Conservation (phyloP, 495 filamentous ascomycete species). For the Pyrenula aspistea region DNA sequence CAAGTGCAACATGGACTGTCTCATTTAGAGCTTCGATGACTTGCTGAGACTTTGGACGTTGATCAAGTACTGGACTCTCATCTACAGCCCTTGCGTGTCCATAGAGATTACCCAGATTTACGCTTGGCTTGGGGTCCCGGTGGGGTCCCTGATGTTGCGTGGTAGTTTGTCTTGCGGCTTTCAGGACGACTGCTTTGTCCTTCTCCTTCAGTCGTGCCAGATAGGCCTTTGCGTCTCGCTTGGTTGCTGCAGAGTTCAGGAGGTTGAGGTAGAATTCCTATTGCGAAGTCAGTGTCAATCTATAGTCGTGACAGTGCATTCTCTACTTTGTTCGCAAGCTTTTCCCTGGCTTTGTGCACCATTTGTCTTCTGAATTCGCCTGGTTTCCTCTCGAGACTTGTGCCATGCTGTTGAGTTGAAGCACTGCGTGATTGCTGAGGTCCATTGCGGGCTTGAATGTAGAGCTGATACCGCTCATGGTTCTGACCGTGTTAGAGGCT, state of each 20-base stretch:
- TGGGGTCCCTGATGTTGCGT: slow-evolving; percentile 3
- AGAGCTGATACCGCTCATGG: not conserved
- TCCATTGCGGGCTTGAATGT: not conserved
- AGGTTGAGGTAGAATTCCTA: slow-evolving; percentile 78
- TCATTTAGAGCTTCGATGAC: slow-evolving; percentile 14
- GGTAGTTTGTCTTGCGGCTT: slow-evolving; percentile 9
- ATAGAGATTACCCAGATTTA: slow-evolving; percentile 54
- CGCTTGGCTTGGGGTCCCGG: slow-evolving; percentile 17
- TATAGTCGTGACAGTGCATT: not conserved
- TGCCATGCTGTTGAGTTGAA: not conserved
- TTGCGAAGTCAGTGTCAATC: not conserved
- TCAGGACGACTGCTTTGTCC: slow-evolving; percentile 6
- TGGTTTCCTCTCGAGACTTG: not conserved
- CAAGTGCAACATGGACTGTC: slow-evolving; percentile 67
- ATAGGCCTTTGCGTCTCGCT: slow-evolving; percentile 81
- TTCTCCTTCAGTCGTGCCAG: slow-evolving; percentile 61
- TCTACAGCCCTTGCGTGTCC: slow-evolving; percentile 45
- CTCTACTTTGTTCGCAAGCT: slow-evolving; percentile 29
- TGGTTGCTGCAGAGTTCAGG: slow-evolving; percentile 72
- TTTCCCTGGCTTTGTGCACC: slow-evolving; percentile 35
- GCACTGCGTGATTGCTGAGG: not conserved
- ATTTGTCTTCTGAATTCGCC: slow-evolving; percentile 14
- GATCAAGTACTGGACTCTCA: slow-evolving; percentile 50
- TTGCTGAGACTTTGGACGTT: slow-evolving; percentile 25
- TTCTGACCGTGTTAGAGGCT: not conserved